Conservation (phyloP, 352 stramenopile genomes). For the Aphanomyces invadans region DNA sequence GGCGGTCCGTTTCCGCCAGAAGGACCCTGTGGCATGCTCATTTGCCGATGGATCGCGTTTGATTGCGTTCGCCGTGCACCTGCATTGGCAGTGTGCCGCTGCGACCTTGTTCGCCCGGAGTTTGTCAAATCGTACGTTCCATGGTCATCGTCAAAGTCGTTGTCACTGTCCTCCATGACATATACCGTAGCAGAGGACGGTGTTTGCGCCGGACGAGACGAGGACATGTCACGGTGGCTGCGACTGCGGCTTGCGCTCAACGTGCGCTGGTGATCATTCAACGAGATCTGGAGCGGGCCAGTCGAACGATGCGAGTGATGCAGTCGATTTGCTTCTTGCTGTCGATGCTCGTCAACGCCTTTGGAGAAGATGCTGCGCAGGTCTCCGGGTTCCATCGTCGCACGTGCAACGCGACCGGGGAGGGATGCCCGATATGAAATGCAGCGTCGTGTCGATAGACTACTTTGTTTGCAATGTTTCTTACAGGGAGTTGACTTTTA, state of each 20-base stretch:
- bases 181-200: conserved; percentile 10
- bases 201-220: background rate
- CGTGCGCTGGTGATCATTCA: background rate
- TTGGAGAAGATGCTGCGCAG: conserved; percentile 14
- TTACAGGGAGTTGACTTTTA: background rate
- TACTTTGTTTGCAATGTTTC: background rate
- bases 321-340: background rate
- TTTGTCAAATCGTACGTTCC: background rate
- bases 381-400: conserved; percentile 8
- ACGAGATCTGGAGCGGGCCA: background rate
- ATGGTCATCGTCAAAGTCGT: conserved; percentile 13
- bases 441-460: background rate
- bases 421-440: background rate
- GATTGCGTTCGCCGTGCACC: background rate
- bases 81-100: background rate
- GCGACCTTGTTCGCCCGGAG: background rate
- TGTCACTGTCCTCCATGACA: conserved; percentile 25
- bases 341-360: background rate
- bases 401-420: no score
- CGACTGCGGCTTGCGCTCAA: background rate
- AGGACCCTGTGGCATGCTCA: background rate
- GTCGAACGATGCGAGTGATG: background rate
- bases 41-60: background rate
- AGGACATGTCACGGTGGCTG: background rate
- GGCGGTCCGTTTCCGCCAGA: background rate